Evolutionary conservation across 192 early-diverging fungal species (phyloP).

Genomic region (Funneliformis geosporum): DNA sequence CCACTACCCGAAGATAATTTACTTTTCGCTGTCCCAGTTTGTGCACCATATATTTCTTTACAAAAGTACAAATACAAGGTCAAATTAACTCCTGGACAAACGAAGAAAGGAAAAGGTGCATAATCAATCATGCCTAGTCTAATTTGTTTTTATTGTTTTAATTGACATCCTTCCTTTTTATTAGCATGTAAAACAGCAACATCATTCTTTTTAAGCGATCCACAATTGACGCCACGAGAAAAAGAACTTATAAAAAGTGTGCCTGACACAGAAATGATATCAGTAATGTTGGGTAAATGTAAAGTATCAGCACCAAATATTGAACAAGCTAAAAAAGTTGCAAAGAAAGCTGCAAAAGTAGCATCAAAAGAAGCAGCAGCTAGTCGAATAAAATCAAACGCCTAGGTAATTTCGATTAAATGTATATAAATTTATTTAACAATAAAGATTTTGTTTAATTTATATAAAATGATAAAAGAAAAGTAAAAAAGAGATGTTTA

Average conservation of each 20-base stretch:
- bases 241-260: slow-evolving; percentile 79
- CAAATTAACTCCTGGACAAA: slow-evolving; percentile 86
- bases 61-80: slow-evolving; percentile 93
- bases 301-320: slow-evolving; percentile 82
- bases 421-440: no score
- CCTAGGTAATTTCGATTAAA: neutral
- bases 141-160: slow-evolving; percentile 29
- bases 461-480: no score
- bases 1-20: slow-evolving; percentile 82
- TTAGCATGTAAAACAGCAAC: slow-evolving; percentile 46
- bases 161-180: neutral
- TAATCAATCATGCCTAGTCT: neutral
- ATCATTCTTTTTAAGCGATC: slow-evolving; percentile 41
- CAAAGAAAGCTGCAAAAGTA: slow-evolving; percentile 43
- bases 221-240: slow-evolving; percentile 55
- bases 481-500: no score
- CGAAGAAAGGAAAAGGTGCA: slow-evolving; percentile 90
- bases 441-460: no score
- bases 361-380: neutral
- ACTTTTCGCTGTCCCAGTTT: slow-evolving; percentile 85
- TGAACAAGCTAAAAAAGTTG: slow-evolving; percentile 60
- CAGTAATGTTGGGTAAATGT: slow-evolving; percentile 83
- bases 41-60: slow-evolving; percentile 86
- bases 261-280: slow-evolving; percentile 81
- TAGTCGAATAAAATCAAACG: neutral